phyloP scores from a whole-genome alignment of 257 asterid genomes.

The Solanum clarkiae region DNA sequence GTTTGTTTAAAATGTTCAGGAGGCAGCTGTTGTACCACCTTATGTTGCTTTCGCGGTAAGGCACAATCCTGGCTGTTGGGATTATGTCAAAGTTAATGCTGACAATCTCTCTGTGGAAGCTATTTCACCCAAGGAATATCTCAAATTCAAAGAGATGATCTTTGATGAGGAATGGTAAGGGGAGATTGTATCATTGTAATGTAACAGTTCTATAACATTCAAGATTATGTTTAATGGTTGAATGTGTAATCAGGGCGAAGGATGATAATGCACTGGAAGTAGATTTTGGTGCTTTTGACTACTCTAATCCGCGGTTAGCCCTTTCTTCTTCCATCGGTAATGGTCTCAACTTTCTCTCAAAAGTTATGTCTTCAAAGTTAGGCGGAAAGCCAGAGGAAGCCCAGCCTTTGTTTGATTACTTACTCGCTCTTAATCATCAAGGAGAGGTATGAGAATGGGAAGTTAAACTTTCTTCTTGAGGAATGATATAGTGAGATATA shows the following conservation, averaged over 20 bases:
- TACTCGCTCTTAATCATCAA: constrained; percentile 47
- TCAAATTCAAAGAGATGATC: constrained; percentile 53
- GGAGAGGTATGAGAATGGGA: constrained; percentile 43
- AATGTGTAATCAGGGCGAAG: constrained; percentile 38
- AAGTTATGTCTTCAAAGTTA: constrained; percentile 52
- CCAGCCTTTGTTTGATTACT: constrained; percentile 43
- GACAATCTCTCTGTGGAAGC: constrained; percentile 35
- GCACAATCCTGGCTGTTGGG: constrained; percentile 62
- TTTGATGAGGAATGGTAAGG: constrained; percentile 52
- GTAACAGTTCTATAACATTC: not conserved
- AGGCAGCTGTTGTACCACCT: constrained; percentile 74
- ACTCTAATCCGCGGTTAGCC: constrained; percentile 25
- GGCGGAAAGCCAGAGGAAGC: constrained; percentile 37
- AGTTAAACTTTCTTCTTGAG: not conserved
- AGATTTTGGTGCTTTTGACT: constrained; percentile 60
- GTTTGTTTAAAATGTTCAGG: constrained; percentile 27
- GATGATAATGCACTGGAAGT: constrained; percentile 68
- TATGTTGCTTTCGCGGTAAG: constrained; percentile 63
- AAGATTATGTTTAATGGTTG: not conserved
- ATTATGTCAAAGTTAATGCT: constrained; percentile 54
- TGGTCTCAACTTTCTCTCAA: constrained; percentile 44
- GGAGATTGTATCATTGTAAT: not conserved
- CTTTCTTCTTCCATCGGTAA: constrained; percentile 56
- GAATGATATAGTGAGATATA: not conserved
- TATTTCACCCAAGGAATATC: constrained; percentile 47